Percentiles rank a stretch among this genome's conserved stretches.
Conservation (phyloP, 306 rosid species). For the Malus fusca region DNA sequence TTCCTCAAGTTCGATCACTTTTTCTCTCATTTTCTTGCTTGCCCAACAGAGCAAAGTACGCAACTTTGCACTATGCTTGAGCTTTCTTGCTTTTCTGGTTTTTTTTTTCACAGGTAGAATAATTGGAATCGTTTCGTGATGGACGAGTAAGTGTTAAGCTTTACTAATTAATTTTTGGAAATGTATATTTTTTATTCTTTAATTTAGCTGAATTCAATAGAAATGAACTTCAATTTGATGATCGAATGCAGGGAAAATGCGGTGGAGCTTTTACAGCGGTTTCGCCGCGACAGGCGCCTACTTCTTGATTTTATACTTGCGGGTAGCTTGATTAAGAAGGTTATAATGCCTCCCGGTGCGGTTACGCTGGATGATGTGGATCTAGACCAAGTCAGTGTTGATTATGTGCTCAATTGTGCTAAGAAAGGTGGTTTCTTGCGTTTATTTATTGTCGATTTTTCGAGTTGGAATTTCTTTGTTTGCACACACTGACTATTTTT, state of each 20-base stretch:
- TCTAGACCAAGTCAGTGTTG: constrained; percentile 97
- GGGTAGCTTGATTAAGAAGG: constrained; percentile 89
- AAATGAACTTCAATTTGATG: background rate
- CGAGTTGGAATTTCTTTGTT: background rate
- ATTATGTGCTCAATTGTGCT: constrained; percentile 84
- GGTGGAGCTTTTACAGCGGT: constrained; percentile 73
- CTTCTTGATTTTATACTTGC: constrained; percentile 90
- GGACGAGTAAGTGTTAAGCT: constrained; percentile 68
- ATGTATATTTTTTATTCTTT: background rate
- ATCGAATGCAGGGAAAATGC: constrained; percentile 55
- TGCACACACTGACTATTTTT: constrained; percentile 4
- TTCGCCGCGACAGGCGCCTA: constrained; percentile 72
- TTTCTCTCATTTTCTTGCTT: background rate
- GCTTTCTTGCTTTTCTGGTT: background rate
- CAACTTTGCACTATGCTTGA: background rate
- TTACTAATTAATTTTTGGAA: background rate
- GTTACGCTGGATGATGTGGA: constrained; percentile 94
- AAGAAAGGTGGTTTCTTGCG: constrained; percentile 47
- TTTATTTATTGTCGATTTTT: background rate
- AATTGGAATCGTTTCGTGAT: constrained; percentile 27
- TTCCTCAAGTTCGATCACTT: background rate
- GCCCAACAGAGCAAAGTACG: background rate
- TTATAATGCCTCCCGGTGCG: constrained; percentile 96
- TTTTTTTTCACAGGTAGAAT: constrained; percentile 1
- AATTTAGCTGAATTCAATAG: background rate